Evolutionary conservation across 176 grass and related monocot genomes (phyloP).

Genomic region (Hsuehochloa calcarea): DNA sequence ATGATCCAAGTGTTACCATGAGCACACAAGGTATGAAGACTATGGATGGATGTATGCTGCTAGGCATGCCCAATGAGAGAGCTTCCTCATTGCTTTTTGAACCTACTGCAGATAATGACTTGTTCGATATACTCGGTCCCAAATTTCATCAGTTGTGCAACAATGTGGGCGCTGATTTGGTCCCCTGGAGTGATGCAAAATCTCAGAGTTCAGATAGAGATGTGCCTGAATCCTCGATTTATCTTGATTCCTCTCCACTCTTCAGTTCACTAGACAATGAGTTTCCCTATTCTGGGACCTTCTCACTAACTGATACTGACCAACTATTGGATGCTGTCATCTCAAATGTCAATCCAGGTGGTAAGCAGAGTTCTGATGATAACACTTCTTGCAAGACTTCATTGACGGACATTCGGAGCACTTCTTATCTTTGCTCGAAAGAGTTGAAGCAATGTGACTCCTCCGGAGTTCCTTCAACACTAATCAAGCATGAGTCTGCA

Average conservation of each 20-base stretch:
- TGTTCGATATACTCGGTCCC: conserved; percentile 61
- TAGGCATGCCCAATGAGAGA: conserved; percentile 19
- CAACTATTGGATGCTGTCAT: conserved; percentile 83
- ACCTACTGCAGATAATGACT: conserved; percentile 47
- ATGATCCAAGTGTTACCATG: conserved; percentile 30
- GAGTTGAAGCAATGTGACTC: conserved; percentile 44
- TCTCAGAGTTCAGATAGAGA: conserved; percentile 43
- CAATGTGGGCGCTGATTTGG: conserved; percentile 43
- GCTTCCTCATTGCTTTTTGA: conserved; percentile 38
- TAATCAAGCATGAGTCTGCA: conserved; percentile 46
- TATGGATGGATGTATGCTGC: conserved; percentile 13
- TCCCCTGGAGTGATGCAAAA: conserved; percentile 37
- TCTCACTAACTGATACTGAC: conserved; percentile 57
- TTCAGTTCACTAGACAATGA: conserved; percentile 51
- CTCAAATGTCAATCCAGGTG: conserved; percentile 54
- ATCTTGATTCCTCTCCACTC: conserved; percentile 32
- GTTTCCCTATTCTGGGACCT: conserved; percentile 43
- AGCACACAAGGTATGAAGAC: conserved; percentile 25
- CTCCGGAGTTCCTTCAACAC: conserved; percentile 24
- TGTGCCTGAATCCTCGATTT: conserved; percentile 38
- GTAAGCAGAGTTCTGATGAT: conserved; percentile 56
- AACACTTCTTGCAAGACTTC: conserved; percentile 62
- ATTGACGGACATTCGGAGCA: conserved; percentile 47
- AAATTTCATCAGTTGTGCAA: conserved; percentile 46
- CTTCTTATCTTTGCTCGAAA: conserved; percentile 35